Conservation (phyloP, 208 protist genomes). For the Leishmania lainsoni region DNA sequence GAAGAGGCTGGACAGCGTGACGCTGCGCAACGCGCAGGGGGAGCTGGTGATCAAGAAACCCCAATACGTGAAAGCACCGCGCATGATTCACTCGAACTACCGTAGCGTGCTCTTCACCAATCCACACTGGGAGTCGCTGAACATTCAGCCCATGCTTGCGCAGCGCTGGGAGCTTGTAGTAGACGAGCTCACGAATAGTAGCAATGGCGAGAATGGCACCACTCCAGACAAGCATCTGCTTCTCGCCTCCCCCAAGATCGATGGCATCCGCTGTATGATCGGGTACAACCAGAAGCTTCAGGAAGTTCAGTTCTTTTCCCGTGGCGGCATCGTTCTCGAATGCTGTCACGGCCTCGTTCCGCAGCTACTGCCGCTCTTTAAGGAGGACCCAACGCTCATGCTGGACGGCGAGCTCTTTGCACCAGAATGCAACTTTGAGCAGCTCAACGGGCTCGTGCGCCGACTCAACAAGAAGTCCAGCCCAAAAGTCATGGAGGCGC, state of each 20-base stretch:
- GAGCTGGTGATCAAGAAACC: constrained; percentile 30
- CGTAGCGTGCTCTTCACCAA: constrained; percentile 76
- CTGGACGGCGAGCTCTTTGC: constrained; percentile 89
- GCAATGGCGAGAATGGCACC: constrained; percentile 4
- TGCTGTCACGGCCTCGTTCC: constrained; percentile 76
- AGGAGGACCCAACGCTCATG: constrained; percentile 71
- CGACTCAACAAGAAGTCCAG: constrained; percentile 43
- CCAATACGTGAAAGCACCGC: constrained; percentile 66
- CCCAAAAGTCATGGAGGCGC: constrained; percentile 37
- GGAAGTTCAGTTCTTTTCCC: constrained; percentile 86
- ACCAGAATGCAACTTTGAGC: constrained; percentile 85
- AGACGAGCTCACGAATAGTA: constrained; percentile 41
- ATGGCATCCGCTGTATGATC: constrained; percentile 89
- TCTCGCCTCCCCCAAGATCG: constrained; percentile 89
- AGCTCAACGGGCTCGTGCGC: constrained; percentile 83
- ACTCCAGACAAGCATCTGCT: constrained; percentile 37
- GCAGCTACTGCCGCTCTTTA: constrained; percentile 76
- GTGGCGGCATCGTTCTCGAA: constrained; percentile 84
- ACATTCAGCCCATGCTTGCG: constrained; percentile 90
- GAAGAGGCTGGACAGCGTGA: constrained; percentile 36
- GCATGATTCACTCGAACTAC: constrained; percentile 89
- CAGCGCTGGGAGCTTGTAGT: constrained; percentile 80
- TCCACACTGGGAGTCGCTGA: constrained; percentile 80
- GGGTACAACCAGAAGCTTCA: constrained; percentile 64
- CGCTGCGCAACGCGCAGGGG: constrained; percentile 24